A percentile compares a stretch with the other conserved stretches of the same genome.
Evolutionary conservation across 2,329 filamentous ascomycete species (phyloP).

Genomic region (Claviceps spartinae): DNA sequence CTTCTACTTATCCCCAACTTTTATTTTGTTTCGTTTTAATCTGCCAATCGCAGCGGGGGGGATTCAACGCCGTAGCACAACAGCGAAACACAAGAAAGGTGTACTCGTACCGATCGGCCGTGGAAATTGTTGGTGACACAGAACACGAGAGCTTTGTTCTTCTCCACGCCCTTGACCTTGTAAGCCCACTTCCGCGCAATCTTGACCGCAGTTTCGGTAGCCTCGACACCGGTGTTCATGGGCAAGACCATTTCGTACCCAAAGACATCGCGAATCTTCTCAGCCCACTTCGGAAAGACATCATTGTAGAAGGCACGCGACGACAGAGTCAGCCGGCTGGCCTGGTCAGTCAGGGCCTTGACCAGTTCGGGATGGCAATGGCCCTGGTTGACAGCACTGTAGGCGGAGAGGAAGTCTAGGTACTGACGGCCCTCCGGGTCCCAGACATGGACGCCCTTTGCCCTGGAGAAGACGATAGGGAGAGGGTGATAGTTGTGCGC

Average conservation of each 20-base stretch:
- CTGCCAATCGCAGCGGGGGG: not conserved
- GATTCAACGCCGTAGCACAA: not conserved
- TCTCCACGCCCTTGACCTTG: slow-evolving; percentile 82
- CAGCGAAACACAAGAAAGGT: slow-evolving; percentile 8
- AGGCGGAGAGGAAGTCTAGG: slow-evolving; percentile 94
- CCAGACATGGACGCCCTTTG: slow-evolving; percentile 81
- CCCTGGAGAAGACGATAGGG: slow-evolving; percentile 81
- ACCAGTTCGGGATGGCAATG: slow-evolving; percentile 96
- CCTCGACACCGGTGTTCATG: slow-evolving; percentile 96
- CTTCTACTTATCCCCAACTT: no score
- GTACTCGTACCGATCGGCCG: slow-evolving; percentile 65
- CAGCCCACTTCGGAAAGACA: slow-evolving; percentile 89
- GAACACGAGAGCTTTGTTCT: slow-evolving; percentile 74
- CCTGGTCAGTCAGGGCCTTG: slow-evolving; percentile 80
- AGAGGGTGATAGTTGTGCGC: slow-evolving; percentile 99
- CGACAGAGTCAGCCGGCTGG: slow-evolving; percentile 76
- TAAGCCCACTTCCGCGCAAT: slow-evolving; percentile 96
- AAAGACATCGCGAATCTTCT: slow-evolving; percentile 79
- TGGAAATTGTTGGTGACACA: slow-evolving; percentile 89
- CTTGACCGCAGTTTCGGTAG: slow-evolving; percentile 92
- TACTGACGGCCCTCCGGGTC: slow-evolving; percentile 93
- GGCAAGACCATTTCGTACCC: slow-evolving; percentile 96
- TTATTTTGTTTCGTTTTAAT: no score
- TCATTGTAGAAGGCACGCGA: slow-evolving; percentile 97
- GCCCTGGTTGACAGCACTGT: slow-evolving; percentile 95